Evolutionary conservation across 176 grass and related monocot genomes (phyloP).

Genomic region (Triticum dicoccoides): DNA sequence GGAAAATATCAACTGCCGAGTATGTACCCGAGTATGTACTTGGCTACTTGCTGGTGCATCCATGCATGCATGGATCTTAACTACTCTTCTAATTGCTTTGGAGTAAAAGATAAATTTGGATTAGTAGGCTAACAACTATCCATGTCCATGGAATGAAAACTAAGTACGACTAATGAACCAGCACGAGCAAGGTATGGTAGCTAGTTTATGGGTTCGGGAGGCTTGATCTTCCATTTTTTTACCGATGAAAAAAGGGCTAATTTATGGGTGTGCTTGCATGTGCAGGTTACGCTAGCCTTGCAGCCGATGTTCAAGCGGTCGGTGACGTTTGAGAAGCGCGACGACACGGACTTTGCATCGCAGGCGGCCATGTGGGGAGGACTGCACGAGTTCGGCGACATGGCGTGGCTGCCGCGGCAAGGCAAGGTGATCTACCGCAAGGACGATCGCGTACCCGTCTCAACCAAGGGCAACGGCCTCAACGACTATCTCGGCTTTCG

Average conservation of each 20-base stretch:
- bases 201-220: too few relatives aligned
- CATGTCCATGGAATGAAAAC: too few relatives aligned
- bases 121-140: too few relatives aligned
- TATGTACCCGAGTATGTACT: too few relatives aligned
- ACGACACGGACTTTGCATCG: constrained; percentile 23
- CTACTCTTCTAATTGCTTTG: neutral
- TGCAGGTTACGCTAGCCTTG: constrained; percentile 26
- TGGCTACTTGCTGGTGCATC: too few relatives aligned
- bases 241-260: neutral
- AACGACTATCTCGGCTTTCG: constrained; percentile 17
- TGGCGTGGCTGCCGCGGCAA: constrained; percentile 26
- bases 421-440: constrained; percentile 29
- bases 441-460: constrained; percentile 21
- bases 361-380: neutral
- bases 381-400: constrained; percentile 39
- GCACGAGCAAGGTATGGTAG: too few relatives aligned
- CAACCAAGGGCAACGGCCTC: neutral
- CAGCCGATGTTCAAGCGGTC: constrained; percentile 33
- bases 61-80: neutral
- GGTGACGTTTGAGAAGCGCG: constrained; percentile 8
- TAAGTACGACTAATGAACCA: too few relatives aligned
- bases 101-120: too few relatives aligned
- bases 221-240: neutral
- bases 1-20: too few relatives aligned
- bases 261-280: neutral